Conservation (phyloP, 345 rosid genomes). For the Cardamine occulta region DNA sequence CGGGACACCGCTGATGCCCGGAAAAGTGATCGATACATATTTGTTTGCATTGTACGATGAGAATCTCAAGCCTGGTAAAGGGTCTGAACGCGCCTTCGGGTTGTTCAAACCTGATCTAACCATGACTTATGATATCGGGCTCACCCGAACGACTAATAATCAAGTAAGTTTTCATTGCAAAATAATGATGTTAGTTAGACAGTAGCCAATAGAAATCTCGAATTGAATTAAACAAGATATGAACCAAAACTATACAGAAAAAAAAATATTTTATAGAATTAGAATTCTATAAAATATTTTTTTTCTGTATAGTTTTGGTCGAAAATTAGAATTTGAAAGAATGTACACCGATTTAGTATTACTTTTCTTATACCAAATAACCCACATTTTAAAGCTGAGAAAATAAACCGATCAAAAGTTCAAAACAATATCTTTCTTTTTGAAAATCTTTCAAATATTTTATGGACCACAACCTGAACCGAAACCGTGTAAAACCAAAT, state of each 20-base stretch:
- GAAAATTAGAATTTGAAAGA: not conserved
- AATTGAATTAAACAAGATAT: not conserved
- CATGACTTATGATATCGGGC: slow-evolving; percentile 78
- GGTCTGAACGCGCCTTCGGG: slow-evolving; percentile 73
- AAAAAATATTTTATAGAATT: no score
- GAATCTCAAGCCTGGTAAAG: slow-evolving; percentile 81
- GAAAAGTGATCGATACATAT: slow-evolving; percentile 82
- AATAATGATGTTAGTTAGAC: no score
- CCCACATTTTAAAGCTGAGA: not conserved
- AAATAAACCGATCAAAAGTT: not conserved
- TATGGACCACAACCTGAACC: not conserved
- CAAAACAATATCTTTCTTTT: no score
- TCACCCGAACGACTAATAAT: slow-evolving; percentile 50
- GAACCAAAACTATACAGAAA: not conserved
- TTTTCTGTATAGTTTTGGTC: no score
- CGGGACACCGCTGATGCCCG: slow-evolving; percentile 94
- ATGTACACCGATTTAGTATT: not conserved
- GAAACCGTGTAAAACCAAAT: not conserved
- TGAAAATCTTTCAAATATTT: not conserved
- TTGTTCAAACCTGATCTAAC: slow-evolving; percentile 77
- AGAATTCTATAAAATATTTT: no score
- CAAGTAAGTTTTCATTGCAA: slow-evolving; percentile 29
- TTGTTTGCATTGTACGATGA: slow-evolving; percentile 87
- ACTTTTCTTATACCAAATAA: no score
- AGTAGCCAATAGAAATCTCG: not conserved